These are phyloP conservation scores for Rhizoctonia solani DNA, from an alignment of 1,284 basidiomycete genomes.

Conservation along the genomic window DNA sequence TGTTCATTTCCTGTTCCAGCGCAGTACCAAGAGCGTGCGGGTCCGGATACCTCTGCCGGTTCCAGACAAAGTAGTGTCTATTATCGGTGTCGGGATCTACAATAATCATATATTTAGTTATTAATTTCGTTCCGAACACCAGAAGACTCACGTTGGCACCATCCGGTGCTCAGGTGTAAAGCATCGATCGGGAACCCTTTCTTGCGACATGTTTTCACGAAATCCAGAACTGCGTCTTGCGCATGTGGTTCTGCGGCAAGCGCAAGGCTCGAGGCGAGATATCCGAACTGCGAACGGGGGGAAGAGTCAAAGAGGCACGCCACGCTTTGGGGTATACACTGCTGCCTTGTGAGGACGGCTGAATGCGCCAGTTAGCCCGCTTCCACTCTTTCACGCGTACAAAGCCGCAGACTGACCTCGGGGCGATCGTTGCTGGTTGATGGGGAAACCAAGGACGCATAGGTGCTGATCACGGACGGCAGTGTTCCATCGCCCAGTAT, in stretches of 20 bases:
- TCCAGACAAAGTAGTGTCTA: conserved; percentile 33
- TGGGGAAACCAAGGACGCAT: conserved; percentile 21
- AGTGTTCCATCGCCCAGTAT: conserved; percentile 31
- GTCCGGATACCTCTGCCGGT: conserved; percentile 27
- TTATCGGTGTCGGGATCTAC: conserved; percentile 27
- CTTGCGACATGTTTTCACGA: conserved; percentile 17
- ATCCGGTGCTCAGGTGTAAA: conserved; percentile 20
- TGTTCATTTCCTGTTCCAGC: conserved; percentile 24
- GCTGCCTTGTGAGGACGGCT: background rate
- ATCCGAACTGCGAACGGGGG: conserved; percentile 32
- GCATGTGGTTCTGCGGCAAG: conserved; percentile 23
- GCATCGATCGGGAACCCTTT: conserved; percentile 34
- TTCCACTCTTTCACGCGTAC: too few relatives aligned
- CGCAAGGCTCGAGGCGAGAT: conserved; percentile 29
- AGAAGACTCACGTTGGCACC: conserved; percentile 17
- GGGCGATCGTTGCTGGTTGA: background rate
- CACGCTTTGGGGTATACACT: background rate
- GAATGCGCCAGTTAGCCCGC: background rate
- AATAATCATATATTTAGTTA: background rate
- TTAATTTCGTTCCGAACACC: background rate
- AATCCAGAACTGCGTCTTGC: conserved; percentile 8
- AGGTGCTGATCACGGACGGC: conserved; percentile 22
- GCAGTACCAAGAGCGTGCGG: conserved; percentile 17
- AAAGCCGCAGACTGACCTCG: background rate
- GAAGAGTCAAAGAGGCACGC: conserved; percentile 24